Evolutionary conservation across 371 early-diverging fungal genomes (phyloP).

Genomic region (Haplosporangium sp.): DNA sequence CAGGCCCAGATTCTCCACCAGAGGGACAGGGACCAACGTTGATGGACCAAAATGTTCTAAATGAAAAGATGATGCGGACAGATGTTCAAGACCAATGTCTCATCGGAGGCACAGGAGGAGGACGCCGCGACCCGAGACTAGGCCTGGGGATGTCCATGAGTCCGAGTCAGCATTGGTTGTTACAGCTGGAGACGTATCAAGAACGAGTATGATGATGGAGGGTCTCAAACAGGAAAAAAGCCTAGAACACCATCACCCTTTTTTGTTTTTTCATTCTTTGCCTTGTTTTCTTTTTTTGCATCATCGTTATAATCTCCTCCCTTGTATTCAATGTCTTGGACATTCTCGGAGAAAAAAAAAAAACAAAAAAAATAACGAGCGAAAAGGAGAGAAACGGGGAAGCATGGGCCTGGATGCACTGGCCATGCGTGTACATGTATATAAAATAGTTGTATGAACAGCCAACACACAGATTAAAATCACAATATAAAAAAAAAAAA

Average conservation of each 20-base stretch:
- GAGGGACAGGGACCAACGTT: conserved; percentile 19
- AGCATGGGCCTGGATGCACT: conserved; percentile 17
- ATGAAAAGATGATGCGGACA: conserved; percentile 18
- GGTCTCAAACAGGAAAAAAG: conserved; percentile 4
- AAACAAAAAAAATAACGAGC: conserved; percentile 1
- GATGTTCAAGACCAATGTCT: too few relatives aligned
- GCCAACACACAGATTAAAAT: not conserved
- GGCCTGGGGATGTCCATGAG: conserved; percentile 34
- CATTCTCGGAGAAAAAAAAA: conserved; percentile 1
- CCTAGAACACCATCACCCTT: not conserved
- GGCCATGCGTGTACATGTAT: conserved; percentile 22
- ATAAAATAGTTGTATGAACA: conserved; percentile 26
- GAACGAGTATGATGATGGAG: conserved; percentile 22
- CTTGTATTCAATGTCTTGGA: not conserved
- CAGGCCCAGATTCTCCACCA: conserved; percentile 33
- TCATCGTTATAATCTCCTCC: not conserved
- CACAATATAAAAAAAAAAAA: conserved; percentile 2
- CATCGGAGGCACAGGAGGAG: not conserved
- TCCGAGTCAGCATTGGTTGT: conserved; percentile 47
- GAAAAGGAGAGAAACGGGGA: not conserved
- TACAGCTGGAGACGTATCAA: conserved; percentile 47
- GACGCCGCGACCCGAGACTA: not conserved
- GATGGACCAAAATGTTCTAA: conserved; percentile 7
- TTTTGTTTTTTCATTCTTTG: not conserved
- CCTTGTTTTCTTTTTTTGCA: not conserved